Evolutionary conservation across 2,329 filamentous ascomycete species (phyloP), one percentile per base, ranked within the genome.

Genomic region (Pestalotiopsis sp.): DNA sequence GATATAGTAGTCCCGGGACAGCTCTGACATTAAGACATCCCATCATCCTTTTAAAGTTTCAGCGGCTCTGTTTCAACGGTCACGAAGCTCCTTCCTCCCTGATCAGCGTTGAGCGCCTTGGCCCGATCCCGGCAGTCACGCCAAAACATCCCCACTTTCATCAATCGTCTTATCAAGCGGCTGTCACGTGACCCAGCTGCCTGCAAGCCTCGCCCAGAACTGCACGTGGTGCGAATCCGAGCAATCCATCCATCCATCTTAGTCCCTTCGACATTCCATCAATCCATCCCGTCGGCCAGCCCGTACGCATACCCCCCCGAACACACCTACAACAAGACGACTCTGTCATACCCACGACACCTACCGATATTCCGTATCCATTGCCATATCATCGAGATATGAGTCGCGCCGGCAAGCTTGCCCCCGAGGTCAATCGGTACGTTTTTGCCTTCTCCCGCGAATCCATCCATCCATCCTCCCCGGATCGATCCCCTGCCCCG

Each of bases 341-440:
- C 57, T 45, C 45, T 52, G 38, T 60, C 56, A 66, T 23, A 59
- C 41, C 65, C 31, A 2, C 52, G 57, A 61, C 31, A 64, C 45
- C 39, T 36, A 67, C 58, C 52, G 68, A 66, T 31, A 61, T 20
- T 27, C 14, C 20, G 14, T 49, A 59, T 68, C 20, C 67, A 68
- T 68, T 68, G 72, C 45, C 66, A 72, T 69, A 49, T 70, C 82
- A 84, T 85, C 87, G 90, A 94, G 92, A 90, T 91, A 97, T 97
- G 94, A 97, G 92, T 94, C 92, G 93, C 86, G 91, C 90, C 87
- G 92, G 91, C 86, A 98, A 98, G 90, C 92, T 98, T 89, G 95
- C 95, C 86, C 95, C 96, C 85, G 96, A 99, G 93, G 95, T 98
- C 87, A 98, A 98, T 88, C 92, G 94, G 94, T 97, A 86, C 80